Evolutionary conservation across 1,284 basidiomycete species (phyloP), one percentile per base, ranked within the genome.

Genomic region (Anthracocystis walkeri): DNA sequence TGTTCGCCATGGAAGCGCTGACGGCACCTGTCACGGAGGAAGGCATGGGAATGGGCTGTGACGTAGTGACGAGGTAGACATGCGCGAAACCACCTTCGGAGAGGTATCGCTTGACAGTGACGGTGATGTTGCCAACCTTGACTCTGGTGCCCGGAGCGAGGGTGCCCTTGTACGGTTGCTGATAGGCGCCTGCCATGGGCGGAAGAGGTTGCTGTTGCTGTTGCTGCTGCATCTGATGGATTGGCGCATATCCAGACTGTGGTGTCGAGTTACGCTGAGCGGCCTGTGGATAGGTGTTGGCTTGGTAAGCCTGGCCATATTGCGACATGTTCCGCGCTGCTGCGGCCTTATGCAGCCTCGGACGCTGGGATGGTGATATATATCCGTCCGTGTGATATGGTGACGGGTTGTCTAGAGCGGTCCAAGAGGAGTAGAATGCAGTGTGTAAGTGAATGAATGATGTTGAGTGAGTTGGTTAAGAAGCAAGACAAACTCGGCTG

Each of bases 31-130:
- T 67, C 42, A 77, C 61, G 8, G 68, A 74, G 20, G 68, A 68
- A 7, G 83, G 83, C 63, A 78, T 72, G 2, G 82, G 82, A 51
- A 99, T 92, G 2, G 95, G 93, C 56, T 89, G 88, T 4, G 92
- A 89, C 7, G 95, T 95, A 61, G 90, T 89, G 60, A 97, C 95
- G 65, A 99, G 91, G 87, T 99, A 99, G 53, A 99, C 96, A 87
- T 97, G 93, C 1, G 97, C 96, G 86, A 98, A 99, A 18, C 97
- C 97, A 86, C 95, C 94, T 90, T 98, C 95, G 57, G 92, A 93
- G 55, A 99, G 90, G 88, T 97, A 99, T 81, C 91, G 88, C 79
- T 93, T 91, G 56, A 92, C 92, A 78, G 92, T 91, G 63, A 99
- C 95, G 35, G 89, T 90, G 86, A 93, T 91, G 81, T 93, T 92